Base-by-base conservation (phyloP, 2,329 filamentous ascomycete genomes). In the Aspergillus udagawae region DNA sequence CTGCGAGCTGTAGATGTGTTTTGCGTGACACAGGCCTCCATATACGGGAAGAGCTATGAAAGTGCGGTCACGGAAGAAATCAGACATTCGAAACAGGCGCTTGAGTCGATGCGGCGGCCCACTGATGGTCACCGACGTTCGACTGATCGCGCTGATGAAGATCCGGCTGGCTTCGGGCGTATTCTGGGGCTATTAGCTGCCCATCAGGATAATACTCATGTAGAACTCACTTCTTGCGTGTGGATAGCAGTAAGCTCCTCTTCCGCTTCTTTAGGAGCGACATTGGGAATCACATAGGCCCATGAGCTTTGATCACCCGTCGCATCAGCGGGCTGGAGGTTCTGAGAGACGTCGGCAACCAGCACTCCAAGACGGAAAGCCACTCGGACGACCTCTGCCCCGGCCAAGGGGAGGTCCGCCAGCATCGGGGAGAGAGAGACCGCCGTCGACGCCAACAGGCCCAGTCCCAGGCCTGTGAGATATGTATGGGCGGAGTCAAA, bases 301-400 rank as follows among this genome's bases (percentile, higher is more conserved):
- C 28, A 29, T 29, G 28, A 29, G 3, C 9, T 9, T 4, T 10
- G 28, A 10, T 29, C 28, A 3, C 28, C 28, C 3, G 28, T 29
- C 28, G 28, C 28, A 29, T 29, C 28, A 29, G 28, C 9, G 2
- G 28, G 28, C 12, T 29, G 28, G 10, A 29, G 28, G 10, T 29
- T 29, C 28, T 29, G 28, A 29, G 28, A 29, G 28, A 29, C 9
- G 12, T 29, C 28, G 28, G 28, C 28, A 29, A 29, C 28, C 69
- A 73, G 62, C 4, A 81, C 61, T 0, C 80, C 80, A 3, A 82
- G 66, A 0, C 80, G 72, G 55, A 83, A 82, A 2, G 81, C 78
- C 1, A 75, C 35, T 0, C 78, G 71, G 1, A 81, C 64, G 0
- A 68, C 75, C 52, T 81, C 70, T 0, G 74, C 76, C 17, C 77